Percentiles rank a stretch among this genome's conserved stretches.
phyloP scores from a whole-genome alignment of 148 eudicot species.

The Tetragonia tetragonoides region DNA sequence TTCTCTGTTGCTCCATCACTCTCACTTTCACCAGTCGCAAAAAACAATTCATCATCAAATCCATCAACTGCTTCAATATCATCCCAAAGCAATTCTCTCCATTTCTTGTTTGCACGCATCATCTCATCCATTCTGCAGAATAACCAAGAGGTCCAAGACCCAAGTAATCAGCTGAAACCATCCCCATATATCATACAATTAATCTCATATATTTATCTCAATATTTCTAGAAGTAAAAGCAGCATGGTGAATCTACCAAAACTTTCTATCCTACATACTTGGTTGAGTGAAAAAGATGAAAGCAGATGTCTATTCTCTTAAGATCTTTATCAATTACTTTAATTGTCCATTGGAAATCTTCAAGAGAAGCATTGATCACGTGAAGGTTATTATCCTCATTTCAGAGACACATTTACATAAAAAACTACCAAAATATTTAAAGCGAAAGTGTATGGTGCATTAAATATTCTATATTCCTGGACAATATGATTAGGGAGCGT shows the following conservation, averaged over 20 bases:
- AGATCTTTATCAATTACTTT: not conserved
- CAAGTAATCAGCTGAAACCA: not conserved
- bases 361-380: not conserved
- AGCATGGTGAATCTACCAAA: not conserved
- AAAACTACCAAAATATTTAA: too few species aligned
- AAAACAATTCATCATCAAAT: slow-evolving; percentile 36
- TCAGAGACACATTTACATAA: not conserved
- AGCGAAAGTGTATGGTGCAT: too few species aligned
- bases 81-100: slow-evolving; percentile 44
- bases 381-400: not conserved
- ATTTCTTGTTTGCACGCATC: slow-evolving; percentile 53
- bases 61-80: slow-evolving; percentile 31
- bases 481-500: too few species aligned
- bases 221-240: not conserved
- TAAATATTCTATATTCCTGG: too few species aligned
- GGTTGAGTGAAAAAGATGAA: not conserved
- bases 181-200: not conserved
- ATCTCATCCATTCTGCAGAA: slow-evolving; percentile 77
- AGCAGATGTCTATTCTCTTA: not conserved
- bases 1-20: slow-evolving; percentile 35
- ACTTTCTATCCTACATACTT: not conserved
- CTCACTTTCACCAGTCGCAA: slow-evolving; percentile 35
- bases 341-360: not conserved
- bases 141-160: not conserved
- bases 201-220: not conserved